Conservation (phyloP, 768 basidiomycete species). For the Tubosaeta sp. region DNA sequence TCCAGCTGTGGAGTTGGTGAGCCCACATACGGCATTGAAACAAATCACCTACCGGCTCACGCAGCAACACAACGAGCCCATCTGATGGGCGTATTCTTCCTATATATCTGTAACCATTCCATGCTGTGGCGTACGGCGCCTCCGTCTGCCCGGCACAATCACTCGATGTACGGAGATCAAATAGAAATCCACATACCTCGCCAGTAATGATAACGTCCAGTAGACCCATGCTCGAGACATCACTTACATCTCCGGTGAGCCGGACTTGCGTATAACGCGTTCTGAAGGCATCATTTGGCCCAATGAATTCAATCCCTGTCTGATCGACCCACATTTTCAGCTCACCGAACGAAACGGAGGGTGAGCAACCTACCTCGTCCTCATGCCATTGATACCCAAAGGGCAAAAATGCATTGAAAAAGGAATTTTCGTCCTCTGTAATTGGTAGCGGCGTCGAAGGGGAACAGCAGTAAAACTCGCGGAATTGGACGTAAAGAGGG, state of each 20-base stretch:
- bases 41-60: slow-evolving; percentile 43
- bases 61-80: slow-evolving; percentile 52
- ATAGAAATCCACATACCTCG: slow-evolving; percentile 33
- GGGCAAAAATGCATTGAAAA: slow-evolving; percentile 46
- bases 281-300: slow-evolving; percentile 34
- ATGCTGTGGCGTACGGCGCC: slow-evolving; percentile 42
- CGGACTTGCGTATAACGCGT: slow-evolving; percentile 37
- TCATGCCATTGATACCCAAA: slow-evolving; percentile 33
- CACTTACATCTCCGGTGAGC: slow-evolving; percentile 10
- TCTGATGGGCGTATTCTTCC: slow-evolving; percentile 58
- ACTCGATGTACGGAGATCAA: background rate
- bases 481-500: slow-evolving; percentile 46
- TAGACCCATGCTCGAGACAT: slow-evolving; percentile 16
- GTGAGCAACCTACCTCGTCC: slow-evolving; percentile 19
- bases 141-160: slow-evolving; percentile 37
- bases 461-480: slow-evolving; percentile 44
- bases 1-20: slow-evolving; percentile 19
- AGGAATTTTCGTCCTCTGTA: slow-evolving; percentile 33
- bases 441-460: slow-evolving; percentile 32
- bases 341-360: background rate
- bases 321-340: slow-evolving; percentile 4
- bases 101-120: slow-evolving; percentile 53
- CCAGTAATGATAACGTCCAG: slow-evolving; percentile 53
- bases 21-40: background rate
- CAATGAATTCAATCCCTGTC: slow-evolving; percentile 29